Evolutionary conservation across 352 stramenopile genomes (phyloP).

Genomic region (Phytophthora pseudosyringae): DNA sequence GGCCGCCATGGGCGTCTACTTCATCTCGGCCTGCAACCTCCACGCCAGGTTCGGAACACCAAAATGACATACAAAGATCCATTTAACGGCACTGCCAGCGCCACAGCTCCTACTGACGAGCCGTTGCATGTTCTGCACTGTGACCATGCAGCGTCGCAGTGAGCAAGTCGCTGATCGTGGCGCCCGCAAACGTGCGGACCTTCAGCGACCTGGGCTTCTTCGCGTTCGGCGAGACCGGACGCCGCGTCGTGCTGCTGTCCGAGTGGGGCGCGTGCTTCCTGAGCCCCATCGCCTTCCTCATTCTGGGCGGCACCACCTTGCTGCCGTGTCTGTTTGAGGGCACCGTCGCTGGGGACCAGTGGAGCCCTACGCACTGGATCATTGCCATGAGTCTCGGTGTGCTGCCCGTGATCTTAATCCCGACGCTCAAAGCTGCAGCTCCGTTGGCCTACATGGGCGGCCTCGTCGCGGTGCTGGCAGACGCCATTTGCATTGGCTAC

Average conservation of each 20-base stretch:
- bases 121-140: not conserved
- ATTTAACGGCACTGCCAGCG: not conserved
- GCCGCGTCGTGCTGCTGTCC: conserved; percentile 54
- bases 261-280: conserved; percentile 70
- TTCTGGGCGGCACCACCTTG: conserved; percentile 67
- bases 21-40: conserved; percentile 81
- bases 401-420: conserved; percentile 68
- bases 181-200: conserved; percentile 60
- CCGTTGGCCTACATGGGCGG: conserved; percentile 60
- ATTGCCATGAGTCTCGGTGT: conserved; percentile 55
- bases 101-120: not conserved
- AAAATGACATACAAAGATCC: not conserved
- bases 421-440: conserved; percentile 57
- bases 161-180: conserved; percentile 63
- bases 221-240: conserved; percentile 58
- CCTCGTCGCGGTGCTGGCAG: conserved; percentile 51
- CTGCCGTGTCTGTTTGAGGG: conserved; percentile 58
- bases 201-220: conserved; percentile 80
- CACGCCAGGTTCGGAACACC: conserved; percentile 49
- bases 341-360: conserved; percentile 23
- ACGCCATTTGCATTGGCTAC: conserved; percentile 61
- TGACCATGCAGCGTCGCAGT: conserved; percentile 48
- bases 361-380: conserved; percentile 67
- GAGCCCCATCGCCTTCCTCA: conserved; percentile 75
- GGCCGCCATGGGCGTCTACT: conserved; percentile 69